phyloP scores from a whole-genome alignment of 768 basidiomycete genomes.

The Inosperma sp. region DNA sequence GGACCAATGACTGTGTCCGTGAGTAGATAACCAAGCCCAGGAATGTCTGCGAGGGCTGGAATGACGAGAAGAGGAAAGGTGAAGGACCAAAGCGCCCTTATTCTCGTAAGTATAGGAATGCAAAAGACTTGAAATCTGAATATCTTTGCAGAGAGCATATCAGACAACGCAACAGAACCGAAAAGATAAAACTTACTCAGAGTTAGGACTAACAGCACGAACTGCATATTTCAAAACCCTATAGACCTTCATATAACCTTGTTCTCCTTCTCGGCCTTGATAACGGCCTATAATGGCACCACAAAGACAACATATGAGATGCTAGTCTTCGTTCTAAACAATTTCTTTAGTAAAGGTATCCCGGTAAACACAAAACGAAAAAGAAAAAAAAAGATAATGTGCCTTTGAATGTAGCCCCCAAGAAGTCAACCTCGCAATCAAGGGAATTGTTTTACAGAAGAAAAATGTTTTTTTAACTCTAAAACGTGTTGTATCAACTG shows the following conservation, averaged over 20 bases:
- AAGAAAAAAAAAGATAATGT: conserved; percentile 43
- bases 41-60: no score
- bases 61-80: no score
- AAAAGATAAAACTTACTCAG: conserved; percentile 48
- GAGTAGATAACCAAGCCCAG: no score
- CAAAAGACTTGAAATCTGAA: no score
- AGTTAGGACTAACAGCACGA: conserved; percentile 55
- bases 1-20: no score
- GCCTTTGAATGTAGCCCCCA: conserved; percentile 87
- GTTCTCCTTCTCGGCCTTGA: conserved; percentile 42
- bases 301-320: conserved; percentile 68
- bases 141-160: no score
- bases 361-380: conserved; percentile 5
- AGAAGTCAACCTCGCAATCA: conserved; percentile 58
- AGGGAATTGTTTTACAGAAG: conserved; percentile 87
- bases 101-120: no score
- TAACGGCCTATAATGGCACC: conserved; percentile 77
- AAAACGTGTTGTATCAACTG: conserved; percentile 96
- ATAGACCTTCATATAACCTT: conserved; percentile 42
- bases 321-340: conserved; percentile 48
- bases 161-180: conserved; percentile 3
- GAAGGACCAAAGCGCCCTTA: no score
- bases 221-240: conserved; percentile 83
- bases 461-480: conserved; percentile 49
- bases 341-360: conserved; percentile 11